Conservation (phyloP, 768 basidiomycete species). For the Neoboletus magnificus region DNA sequence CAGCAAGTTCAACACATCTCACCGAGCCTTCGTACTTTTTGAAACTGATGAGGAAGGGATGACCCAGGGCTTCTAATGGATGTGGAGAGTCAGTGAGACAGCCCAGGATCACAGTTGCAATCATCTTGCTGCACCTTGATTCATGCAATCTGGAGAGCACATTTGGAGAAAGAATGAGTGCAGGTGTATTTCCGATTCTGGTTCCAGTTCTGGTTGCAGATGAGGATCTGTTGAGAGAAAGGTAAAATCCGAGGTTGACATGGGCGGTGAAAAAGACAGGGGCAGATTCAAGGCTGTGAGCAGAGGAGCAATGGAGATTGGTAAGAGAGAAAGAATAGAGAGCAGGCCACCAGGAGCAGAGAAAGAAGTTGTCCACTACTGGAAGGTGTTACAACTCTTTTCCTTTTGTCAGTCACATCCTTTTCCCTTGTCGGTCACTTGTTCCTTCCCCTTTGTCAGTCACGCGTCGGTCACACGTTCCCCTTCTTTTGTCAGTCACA, state of each 20-base stretch:
- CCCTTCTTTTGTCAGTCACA: too few species aligned
- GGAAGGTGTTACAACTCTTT: too few species aligned
- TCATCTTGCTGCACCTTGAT: slow-evolving; percentile 42
- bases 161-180: slow-evolving; percentile 34
- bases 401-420: too few species aligned
- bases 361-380: slow-evolving; percentile 51
- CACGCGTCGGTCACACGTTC: too few species aligned
- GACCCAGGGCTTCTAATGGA: slow-evolving; percentile 51
- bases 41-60: slow-evolving; percentile 42
- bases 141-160: slow-evolving; percentile 46
- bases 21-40: slow-evolving; percentile 34
- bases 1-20: slow-evolving; percentile 49
- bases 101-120: slow-evolving; percentile 48
- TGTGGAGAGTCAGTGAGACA: slow-evolving; percentile 42
- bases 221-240: slow-evolving; percentile 31
- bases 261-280: slow-evolving; percentile 54
- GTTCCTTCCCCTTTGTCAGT: too few species aligned
- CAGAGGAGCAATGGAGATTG: slow-evolving; percentile 48
- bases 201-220: neutral
- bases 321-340: slow-evolving; percentile 53
- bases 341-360: slow-evolving; percentile 51
- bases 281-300: slow-evolving; percentile 38
- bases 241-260: slow-evolving; percentile 50
- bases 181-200: neutral
- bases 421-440: too few species aligned